These are phyloP conservation scores for Auricularia sp. DNA, from an alignment of 768 basidiomycete genomes.

Conservation along the genomic window DNA sequence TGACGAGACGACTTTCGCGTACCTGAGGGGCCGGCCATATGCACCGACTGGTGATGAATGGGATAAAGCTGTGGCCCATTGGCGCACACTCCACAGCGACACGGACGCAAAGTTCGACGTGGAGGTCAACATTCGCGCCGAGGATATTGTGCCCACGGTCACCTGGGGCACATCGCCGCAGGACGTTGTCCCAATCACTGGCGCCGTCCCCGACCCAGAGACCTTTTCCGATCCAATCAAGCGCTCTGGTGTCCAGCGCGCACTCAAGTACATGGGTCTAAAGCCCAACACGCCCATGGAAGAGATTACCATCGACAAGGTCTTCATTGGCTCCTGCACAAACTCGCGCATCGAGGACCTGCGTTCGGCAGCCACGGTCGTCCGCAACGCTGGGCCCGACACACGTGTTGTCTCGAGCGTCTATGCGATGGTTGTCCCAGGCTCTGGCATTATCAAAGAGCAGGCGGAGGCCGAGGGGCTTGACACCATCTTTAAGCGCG, in stretches of 20 bases:
- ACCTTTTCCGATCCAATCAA: constrained; percentile 53
- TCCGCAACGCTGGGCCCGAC: constrained; percentile 63
- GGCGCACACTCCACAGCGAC: constrained; percentile 71
- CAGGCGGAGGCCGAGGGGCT: constrained; percentile 87
- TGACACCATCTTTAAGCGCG: constrained; percentile 75
- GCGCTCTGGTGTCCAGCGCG: constrained; percentile 59
- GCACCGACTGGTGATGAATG: constrained; percentile 69
- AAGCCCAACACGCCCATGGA: constrained; percentile 68
- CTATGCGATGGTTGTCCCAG: constrained; percentile 85
- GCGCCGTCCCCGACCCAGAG: constrained; percentile 66
- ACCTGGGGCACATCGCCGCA: constrained; percentile 93
- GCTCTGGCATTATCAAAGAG: constrained; percentile 81
- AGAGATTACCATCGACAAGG: constrained; percentile 72
- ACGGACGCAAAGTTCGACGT: constrained; percentile 77
- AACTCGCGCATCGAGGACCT: constrained; percentile 91
- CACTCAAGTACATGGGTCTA: constrained; percentile 83
- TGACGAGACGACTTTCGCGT: constrained; percentile 77
- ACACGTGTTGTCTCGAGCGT: constrained; percentile 65
- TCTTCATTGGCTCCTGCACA: constrained; percentile 92
- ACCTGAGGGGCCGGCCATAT: constrained; percentile 71
- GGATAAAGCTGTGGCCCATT: constrained; percentile 78
- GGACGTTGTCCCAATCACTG: constrained; percentile 76
- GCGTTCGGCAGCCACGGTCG: constrained; percentile 71
- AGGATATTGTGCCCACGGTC: constrained; percentile 81
- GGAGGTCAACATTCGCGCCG: constrained; percentile 68